Percentiles rank a stretch among this genome's conserved stretches.
Conservation (phyloP, 192 early-diverging fungal genomes). For the Irineochytrium annulatum region DNA sequence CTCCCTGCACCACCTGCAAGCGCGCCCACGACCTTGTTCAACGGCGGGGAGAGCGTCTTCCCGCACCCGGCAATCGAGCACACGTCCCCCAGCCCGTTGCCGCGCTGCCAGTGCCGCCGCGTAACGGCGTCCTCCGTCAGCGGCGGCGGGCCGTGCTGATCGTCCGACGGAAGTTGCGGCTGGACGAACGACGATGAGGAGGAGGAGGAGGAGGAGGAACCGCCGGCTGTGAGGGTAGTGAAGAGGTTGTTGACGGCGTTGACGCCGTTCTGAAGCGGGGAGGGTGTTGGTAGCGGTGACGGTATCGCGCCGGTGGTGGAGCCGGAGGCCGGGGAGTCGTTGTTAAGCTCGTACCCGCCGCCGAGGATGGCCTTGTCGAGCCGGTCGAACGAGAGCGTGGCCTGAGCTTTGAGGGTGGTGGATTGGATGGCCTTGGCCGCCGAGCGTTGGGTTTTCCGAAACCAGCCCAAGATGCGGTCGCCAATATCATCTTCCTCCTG, state of each 20-base stretch:
- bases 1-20: constrained; percentile 8
- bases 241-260: constrained; percentile 11
- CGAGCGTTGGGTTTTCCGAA: constrained; percentile 29
- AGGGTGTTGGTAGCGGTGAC: background rate
- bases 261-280: constrained; percentile 6
- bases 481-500: constrained; percentile 29
- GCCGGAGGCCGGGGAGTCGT: background rate
- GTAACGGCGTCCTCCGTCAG: constrained; percentile 21
- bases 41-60: constrained; percentile 31
- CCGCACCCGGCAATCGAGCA: constrained; percentile 27
- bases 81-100: constrained; percentile 7
- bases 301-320: background rate
- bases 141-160: background rate
- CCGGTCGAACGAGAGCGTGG: constrained; percentile 14
- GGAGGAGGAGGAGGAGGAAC: background rate
- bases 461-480: constrained; percentile 38
- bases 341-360: constrained; percentile 2
- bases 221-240: background rate
- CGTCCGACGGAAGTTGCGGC: background rate
- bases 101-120: constrained; percentile 37
- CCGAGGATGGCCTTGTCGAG: constrained; percentile 17
- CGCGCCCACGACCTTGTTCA: constrained; percentile 30
- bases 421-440: constrained; percentile 18
- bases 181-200: background rate
- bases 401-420: constrained; percentile 18